Base-by-base conservation (phyloP, 176 grass and related monocot genomes). In the Oryza australiensis region DNA sequence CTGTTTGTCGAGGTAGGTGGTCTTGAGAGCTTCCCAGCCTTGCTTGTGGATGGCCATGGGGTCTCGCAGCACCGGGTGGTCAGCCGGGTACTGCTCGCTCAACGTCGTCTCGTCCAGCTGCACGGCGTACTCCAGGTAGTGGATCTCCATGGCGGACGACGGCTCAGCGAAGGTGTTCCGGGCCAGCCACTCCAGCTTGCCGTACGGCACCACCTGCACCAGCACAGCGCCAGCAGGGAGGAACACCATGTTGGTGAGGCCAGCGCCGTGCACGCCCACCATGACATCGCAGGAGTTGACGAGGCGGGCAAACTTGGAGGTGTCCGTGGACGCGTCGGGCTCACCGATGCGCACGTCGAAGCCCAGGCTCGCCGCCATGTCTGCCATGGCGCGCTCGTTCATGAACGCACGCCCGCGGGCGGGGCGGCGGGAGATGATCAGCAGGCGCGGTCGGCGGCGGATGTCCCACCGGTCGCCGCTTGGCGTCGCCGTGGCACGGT, bases 221-320 rank as follows among this genome's bases (percentile, higher is more conserved):
- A 98, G 40, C 60, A 98, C 92, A 0, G 96, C 93, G 1, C 96
- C 96, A 0, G 90, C 93, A 0, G 93, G 96, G 3, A 98, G 71
- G 85, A 98, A 98, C 69, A 98, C 93, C 96, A 98, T 95, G 89
- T 93, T 95, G 20, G 96, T 95, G 7, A 98, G 91, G 45, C 92
- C 96, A 0, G 96, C 96, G 32, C 96, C 96, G 68, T 98, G 96
- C 26, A 88, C 96, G 14, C 96, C 96, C 18, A 98, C 86, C 90
- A 98, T 91, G 20, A 98, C 96, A 78, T 98, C 95, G 81, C 87
- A 88, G 12, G 95, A 93, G 72, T 98, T 98, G 45, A 98, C 95
- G 8, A 95, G 81, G 32, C 95, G 75, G 14, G 95, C 95, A 34
- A 98, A 93, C 92, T 98, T 91, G 82, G 84, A 69, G 26, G 90